phyloP scores from a whole-genome alignment of 306 rosid genomes.

The Chamaecrista fasciculata region DNA sequence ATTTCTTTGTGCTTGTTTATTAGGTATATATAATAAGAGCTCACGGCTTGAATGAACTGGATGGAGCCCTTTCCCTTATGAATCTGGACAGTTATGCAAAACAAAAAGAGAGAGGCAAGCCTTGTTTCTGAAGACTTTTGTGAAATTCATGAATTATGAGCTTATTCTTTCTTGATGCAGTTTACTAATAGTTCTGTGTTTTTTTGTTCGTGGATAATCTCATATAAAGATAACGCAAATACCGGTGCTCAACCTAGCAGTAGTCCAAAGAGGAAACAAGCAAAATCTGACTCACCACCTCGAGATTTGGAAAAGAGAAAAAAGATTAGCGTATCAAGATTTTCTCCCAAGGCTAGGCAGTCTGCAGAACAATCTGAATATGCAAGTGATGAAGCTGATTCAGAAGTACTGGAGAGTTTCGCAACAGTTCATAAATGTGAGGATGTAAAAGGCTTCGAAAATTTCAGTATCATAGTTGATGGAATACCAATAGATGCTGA shows the following conservation, averaged over 20 bases:
- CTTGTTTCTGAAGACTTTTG: constrained; percentile 11
- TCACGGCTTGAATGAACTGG: constrained; percentile 51
- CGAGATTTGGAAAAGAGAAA: constrained; percentile 49
- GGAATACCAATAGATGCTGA: constrained; percentile 60
- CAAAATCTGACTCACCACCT: constrained; percentile 31
- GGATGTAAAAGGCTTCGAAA: constrained; percentile 47
- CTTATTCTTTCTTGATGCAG: background rate
- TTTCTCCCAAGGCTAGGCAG: constrained; percentile 24
- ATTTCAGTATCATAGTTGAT: constrained; percentile 54
- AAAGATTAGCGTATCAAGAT: constrained; percentile 27
- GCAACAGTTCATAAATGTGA: constrained; percentile 42
- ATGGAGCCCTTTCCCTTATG: constrained; percentile 51
- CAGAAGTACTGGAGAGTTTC: constrained; percentile 52
- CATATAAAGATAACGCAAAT: constrained; percentile 44
- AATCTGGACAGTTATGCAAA: constrained; percentile 46
- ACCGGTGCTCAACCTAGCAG: constrained; percentile 22
- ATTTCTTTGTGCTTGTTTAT: constrained; percentile 5
- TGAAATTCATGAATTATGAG: constrained; percentile 1
- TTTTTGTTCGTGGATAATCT: constrained; percentile 33
- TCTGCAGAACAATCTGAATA: constrained; percentile 45
- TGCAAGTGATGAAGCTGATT: constrained; percentile 58
- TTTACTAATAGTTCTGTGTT: constrained; percentile 17
- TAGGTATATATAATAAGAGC: constrained; percentile 71
- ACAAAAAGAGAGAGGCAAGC: constrained; percentile 57
- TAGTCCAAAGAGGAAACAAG: constrained; percentile 42